Percentiles rank a stretch among this genome's conserved stretches.
Evolutionary conservation across 2,329 filamentous ascomycete genomes (phyloP).

Genomic region (Sarocladium oryzae): DNA sequence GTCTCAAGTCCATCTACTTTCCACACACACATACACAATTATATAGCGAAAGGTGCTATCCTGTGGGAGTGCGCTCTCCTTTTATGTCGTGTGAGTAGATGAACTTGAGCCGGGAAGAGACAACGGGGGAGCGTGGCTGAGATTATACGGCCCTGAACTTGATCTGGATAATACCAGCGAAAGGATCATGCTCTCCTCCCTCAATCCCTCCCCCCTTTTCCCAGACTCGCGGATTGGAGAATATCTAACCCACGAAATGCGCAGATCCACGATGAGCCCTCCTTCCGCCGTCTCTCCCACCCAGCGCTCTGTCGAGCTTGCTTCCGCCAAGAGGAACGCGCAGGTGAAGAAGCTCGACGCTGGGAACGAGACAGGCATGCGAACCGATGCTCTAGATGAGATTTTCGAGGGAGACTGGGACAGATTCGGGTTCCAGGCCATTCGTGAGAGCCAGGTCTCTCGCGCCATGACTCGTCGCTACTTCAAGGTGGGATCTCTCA

Average conservation of each 20-base stretch:
- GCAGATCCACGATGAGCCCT: slow-evolving; percentile 62
- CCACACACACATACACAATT: too few species aligned
- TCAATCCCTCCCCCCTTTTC: slow-evolving; percentile 24
- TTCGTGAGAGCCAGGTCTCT: slow-evolving; percentile 87
- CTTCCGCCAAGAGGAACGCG: slow-evolving; percentile 35
- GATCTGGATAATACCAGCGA: slow-evolving; percentile 99
- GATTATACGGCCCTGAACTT: slow-evolving; percentile 92
- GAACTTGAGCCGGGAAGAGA: neutral
- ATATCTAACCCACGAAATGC: slow-evolving; percentile 23
- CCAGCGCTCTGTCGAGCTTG: slow-evolving; percentile 39
- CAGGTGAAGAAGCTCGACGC: slow-evolving; percentile 22
- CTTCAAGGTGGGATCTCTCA: slow-evolving; percentile 46
- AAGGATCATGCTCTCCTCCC: slow-evolving; percentile 86
- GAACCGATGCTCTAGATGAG: slow-evolving; percentile 22
- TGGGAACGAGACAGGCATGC: slow-evolving; percentile 19
- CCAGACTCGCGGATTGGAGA: slow-evolving; percentile 11
- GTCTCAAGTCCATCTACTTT: neutral
- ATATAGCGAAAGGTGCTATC: too few species aligned
- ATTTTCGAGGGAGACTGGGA: slow-evolving; percentile 70
- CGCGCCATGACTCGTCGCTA: slow-evolving; percentile 92
- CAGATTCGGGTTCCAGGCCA: slow-evolving; percentile 73
- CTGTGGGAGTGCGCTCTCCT: too few species aligned
- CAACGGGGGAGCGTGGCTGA: slow-evolving; percentile 49
- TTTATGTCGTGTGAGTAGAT: neutral
- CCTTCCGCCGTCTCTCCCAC: slow-evolving; percentile 60